Evolutionary conservation across 768 basidiomycete species (phyloP).

Genomic region (Ramaria sp.): DNA sequence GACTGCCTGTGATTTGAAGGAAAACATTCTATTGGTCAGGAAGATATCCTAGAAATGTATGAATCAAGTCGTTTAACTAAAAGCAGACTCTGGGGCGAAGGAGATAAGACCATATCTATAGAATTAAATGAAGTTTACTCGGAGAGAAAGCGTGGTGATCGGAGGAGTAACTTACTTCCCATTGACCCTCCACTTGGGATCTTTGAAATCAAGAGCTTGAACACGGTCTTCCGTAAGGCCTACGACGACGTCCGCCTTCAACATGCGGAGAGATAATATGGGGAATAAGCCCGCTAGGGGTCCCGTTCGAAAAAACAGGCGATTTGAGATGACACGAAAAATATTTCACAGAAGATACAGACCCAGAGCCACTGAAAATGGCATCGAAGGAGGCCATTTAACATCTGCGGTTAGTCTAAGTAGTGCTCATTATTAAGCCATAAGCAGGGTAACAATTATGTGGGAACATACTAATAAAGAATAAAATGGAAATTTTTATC

Average conservation of each 20-base stretch:
- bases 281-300: slow-evolving; percentile 73
- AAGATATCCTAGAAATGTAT: too few relatives aligned
- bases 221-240: slow-evolving; percentile 63
- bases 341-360: slow-evolving; percentile 11
- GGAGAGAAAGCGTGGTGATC: not conserved
- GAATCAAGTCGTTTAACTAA: too few relatives aligned
- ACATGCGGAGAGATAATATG: slow-evolving; percentile 77
- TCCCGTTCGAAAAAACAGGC: slow-evolving; percentile 31
- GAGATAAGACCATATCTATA: slow-evolving; percentile 13
- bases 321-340: not conserved
- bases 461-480: too few relatives aligned
- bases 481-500: too few relatives aligned
- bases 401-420: slow-evolving; percentile 82
- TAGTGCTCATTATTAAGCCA: not conserved
- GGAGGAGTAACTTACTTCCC: slow-evolving; percentile 48
- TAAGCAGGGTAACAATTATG: not conserved
- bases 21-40: too few relatives aligned
- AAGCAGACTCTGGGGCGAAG: slow-evolving; percentile 3
- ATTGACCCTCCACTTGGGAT: slow-evolving; percentile 64
- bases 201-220: slow-evolving; percentile 49
- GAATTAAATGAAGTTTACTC: not conserved
- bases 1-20: too few relatives aligned
- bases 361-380: slow-evolving; percentile 69
- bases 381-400: slow-evolving; percentile 72
- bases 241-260: slow-evolving; percentile 91